Percentiles rank a stretch among this genome's conserved stretches.
Evolutionary conservation across 495 filamentous ascomycete species (phyloP).

Genomic region (Alectoria sarmentosa): DNA sequence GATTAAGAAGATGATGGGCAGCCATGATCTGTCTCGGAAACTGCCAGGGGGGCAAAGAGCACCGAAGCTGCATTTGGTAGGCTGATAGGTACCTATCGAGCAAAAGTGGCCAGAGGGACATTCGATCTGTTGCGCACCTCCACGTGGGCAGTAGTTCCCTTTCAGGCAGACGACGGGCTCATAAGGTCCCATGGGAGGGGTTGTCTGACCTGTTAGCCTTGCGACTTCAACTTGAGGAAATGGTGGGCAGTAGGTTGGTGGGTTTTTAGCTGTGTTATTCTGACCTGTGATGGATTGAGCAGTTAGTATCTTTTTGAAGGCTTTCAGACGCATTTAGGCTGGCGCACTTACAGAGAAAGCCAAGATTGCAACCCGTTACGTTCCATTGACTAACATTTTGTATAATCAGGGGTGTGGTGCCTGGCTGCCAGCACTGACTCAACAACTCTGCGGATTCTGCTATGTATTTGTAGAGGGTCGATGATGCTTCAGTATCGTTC

Average conservation of each 20-base stretch:
- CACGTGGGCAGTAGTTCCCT: slow-evolving; percentile 40
- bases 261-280: slow-evolving; percentile 39
- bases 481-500: slow-evolving; percentile 7
- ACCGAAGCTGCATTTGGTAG: slow-evolving; percentile 37
- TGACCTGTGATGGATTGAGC: slow-evolving; percentile 29
- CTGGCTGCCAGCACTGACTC: slow-evolving; percentile 32
- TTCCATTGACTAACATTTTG: slow-evolving; percentile 33
- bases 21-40: slow-evolving; percentile 30
- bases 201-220: slow-evolving; percentile 31
- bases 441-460: slow-evolving; percentile 19
- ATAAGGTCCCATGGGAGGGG: slow-evolving; percentile 30
- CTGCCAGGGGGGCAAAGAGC: slow-evolving; percentile 36
- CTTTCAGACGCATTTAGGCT: neutral
- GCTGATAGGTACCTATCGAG: slow-evolving; percentile 35
- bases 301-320: neutral
- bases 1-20: slow-evolving; percentile 39
- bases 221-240: slow-evolving; percentile 32
- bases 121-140: slow-evolving; percentile 29
- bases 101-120: slow-evolving; percentile 42
- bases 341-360: slow-evolving; percentile 35
- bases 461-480: slow-evolving; percentile 10
- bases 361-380: slow-evolving; percentile 31
- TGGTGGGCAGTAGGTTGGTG: slow-evolving; percentile 43
- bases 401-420: slow-evolving; percentile 29
- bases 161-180: slow-evolving; percentile 41